These are phyloP conservation scores for Colletotrichum ledebouriae DNA, from an alignment of 2,329 filamentous ascomycete species.

Conservation along the genomic window DNA sequence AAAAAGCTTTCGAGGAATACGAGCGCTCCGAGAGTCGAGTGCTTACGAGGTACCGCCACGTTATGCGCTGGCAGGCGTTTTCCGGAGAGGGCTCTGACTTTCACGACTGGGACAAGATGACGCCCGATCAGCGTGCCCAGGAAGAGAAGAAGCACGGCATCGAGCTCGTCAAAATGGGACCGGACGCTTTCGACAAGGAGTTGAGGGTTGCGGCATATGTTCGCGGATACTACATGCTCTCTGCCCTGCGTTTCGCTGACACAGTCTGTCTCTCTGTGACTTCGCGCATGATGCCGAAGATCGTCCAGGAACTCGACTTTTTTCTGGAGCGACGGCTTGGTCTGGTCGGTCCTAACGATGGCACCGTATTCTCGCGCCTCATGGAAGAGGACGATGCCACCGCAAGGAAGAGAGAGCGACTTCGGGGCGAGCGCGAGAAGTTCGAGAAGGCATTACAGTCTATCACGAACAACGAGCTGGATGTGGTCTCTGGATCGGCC, in stretches of 20 bases:
- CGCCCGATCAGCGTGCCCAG: conserved; percentile 60
- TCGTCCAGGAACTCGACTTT: conserved; percentile 55
- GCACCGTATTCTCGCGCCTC: conserved; percentile 54
- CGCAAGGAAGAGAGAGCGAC: conserved; percentile 55
- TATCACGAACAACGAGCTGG: conserved; percentile 62
- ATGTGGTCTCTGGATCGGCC: conserved; percentile 44
- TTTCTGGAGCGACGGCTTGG: conserved; percentile 62
- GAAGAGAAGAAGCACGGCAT: conserved; percentile 59
- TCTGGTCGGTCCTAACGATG: conserved; percentile 50
- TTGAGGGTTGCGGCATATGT: conserved; percentile 73
- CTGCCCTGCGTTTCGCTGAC: conserved; percentile 75
- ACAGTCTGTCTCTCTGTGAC: conserved; percentile 61
- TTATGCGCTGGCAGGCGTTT: conserved; percentile 62
- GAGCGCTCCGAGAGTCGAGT: conserved; percentile 60
- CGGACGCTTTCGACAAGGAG: conserved; percentile 71
- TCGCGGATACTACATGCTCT: conserved; percentile 77
- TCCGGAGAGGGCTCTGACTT: conserved; percentile 47
- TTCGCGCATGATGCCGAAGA: conserved; percentile 62
- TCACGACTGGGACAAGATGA: conserved; percentile 60
- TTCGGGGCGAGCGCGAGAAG: conserved; percentile 61
- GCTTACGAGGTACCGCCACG: conserved; percentile 63
- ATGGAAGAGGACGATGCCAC: conserved; percentile 64
- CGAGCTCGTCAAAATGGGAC: conserved; percentile 62
- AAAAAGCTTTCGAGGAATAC: conserved; percentile 61
- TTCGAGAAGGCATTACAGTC: conserved; percentile 61